These are phyloP conservation scores for Paspalum notatum DNA, from an alignment of 176 grass and related monocot species.

Conservation along the genomic window DNA sequence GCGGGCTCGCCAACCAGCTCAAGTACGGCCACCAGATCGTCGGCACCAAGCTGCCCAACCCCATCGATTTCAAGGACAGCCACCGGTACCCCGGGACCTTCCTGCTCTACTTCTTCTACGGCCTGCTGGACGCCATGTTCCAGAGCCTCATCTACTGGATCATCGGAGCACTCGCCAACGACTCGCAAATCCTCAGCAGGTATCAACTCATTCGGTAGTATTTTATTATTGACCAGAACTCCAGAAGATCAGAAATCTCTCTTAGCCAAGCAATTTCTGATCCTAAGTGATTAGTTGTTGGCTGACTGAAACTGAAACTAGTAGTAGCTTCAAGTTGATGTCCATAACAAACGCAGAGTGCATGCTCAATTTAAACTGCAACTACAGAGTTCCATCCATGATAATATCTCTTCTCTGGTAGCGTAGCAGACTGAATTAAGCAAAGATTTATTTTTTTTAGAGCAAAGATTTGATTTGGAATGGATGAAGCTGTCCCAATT, in stretches of 20 bases:
- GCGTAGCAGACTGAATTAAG: not conserved
- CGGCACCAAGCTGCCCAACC: not conserved
- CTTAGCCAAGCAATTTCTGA: too few relatives aligned
- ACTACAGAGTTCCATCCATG: too few relatives aligned
- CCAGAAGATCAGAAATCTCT: too few relatives aligned
- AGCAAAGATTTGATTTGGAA: not conserved
- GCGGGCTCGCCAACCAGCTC: constrained; percentile 73
- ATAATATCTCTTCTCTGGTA: not conserved
- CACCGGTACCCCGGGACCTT: constrained; percentile 49
- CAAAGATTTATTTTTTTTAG: not conserved
- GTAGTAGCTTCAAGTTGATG: too few relatives aligned
- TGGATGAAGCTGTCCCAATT: not conserved
- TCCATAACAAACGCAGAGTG: too few relatives aligned
- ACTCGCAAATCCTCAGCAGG: constrained; percentile 87
- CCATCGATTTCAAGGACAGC: constrained; percentile 77
- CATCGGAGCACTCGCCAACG: constrained; percentile 73
- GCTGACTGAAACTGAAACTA: too few relatives aligned
- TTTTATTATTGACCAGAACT: too few relatives aligned
- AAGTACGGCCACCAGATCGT: constrained; percentile 13
- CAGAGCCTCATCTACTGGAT: constrained; percentile 98
- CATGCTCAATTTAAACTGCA: too few relatives aligned
- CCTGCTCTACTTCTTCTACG: constrained; percentile 94
- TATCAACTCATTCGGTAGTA: too few relatives aligned
- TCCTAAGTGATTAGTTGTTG: too few relatives aligned
- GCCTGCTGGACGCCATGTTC: constrained; percentile 91